A percentile compares a stretch with the other conserved stretches of the same genome.
These are phyloP conservation scores for Boletus vinaceobasis DNA, from an alignment of 768 basidiomycete genomes.

Conservation along the genomic window DNA sequence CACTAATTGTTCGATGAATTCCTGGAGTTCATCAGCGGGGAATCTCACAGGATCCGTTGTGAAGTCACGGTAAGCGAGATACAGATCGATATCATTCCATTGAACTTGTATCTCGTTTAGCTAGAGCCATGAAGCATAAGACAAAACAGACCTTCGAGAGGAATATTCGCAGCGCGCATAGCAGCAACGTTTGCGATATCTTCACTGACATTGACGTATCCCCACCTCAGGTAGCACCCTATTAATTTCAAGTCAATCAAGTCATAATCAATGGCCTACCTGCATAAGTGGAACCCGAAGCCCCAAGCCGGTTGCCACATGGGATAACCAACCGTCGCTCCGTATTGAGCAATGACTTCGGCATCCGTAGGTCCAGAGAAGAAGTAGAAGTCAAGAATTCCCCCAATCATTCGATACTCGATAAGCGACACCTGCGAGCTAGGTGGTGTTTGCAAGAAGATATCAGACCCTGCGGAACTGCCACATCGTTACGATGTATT, in stretches of 20 bases:
- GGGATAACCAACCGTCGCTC: constrained; percentile 61
- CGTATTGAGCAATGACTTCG: constrained; percentile 69
- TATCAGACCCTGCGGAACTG: constrained; percentile 68
- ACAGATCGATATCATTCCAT: constrained; percentile 79
- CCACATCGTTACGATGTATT: constrained; percentile 5
- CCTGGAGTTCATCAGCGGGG: constrained; percentile 49
- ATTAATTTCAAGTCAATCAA: neutral
- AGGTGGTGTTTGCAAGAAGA: constrained; percentile 60
- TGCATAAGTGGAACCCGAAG: constrained; percentile 76
- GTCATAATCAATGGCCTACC: constrained; percentile 31
- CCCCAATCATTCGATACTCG: constrained; percentile 72
- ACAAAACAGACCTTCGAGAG: constrained; percentile 58
- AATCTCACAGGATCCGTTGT: constrained; percentile 65
- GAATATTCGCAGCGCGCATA: constrained; percentile 68
- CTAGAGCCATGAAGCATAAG: neutral
- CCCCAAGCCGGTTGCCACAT: constrained; percentile 73
- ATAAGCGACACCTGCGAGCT: constrained; percentile 55
- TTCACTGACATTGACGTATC: constrained; percentile 51
- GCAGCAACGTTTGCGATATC: constrained; percentile 50
- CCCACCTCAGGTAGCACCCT: constrained; percentile 32
- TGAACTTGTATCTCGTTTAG: constrained; percentile 42
- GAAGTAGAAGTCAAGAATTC: constrained; percentile 77
- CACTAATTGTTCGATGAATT: constrained; percentile 57
- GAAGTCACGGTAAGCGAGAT: constrained; percentile 66
- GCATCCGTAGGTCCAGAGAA: constrained; percentile 52